Evolutionary conservation across 2,329 filamentous ascomycete genomes (phyloP).

Genomic region (Xylariaceae sp.): DNA sequence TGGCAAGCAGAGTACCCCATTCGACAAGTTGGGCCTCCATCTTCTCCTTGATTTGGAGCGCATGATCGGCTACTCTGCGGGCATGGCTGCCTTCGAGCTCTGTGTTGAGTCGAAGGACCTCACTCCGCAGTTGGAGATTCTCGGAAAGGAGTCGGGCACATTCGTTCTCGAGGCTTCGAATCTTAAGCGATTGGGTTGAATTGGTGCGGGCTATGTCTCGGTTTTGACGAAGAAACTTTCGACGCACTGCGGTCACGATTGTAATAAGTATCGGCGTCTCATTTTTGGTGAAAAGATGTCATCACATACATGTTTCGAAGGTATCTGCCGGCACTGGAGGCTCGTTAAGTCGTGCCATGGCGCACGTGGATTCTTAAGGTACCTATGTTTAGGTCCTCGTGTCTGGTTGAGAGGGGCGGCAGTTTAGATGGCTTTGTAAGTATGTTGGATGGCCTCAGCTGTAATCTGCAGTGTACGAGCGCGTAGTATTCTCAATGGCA

Average conservation of each 20-base stretch:
- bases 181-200: conserved; percentile 70
- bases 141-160: conserved; percentile 71
- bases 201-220: conserved; percentile 77
- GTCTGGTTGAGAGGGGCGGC: conserved; percentile 7
- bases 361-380: conserved; percentile 35
- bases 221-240: conserved; percentile 77
- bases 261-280: conserved; percentile 4
- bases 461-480: background rate
- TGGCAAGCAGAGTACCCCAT: conserved; percentile 62
- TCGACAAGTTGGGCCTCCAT: conserved; percentile 70
- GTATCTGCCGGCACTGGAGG: conserved; percentile 63
- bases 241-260: conserved; percentile 55
- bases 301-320: conserved; percentile 65
- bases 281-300: background rate
- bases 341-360: conserved; percentile 81
- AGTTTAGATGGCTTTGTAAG: conserved; percentile 8
- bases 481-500: background rate
- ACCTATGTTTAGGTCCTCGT: conserved; percentile 16
- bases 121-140: conserved; percentile 68
- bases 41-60: conserved; percentile 64
- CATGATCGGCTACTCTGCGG: conserved; percentile 59
- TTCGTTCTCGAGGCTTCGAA: conserved; percentile 72
- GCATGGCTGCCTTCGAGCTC: conserved; percentile 60
- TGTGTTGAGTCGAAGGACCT: conserved; percentile 65
- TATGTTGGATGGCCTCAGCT: background rate